phyloP scores from a whole-genome alignment of 768 basidiomycete species.

The Phylloporus sp. region DNA sequence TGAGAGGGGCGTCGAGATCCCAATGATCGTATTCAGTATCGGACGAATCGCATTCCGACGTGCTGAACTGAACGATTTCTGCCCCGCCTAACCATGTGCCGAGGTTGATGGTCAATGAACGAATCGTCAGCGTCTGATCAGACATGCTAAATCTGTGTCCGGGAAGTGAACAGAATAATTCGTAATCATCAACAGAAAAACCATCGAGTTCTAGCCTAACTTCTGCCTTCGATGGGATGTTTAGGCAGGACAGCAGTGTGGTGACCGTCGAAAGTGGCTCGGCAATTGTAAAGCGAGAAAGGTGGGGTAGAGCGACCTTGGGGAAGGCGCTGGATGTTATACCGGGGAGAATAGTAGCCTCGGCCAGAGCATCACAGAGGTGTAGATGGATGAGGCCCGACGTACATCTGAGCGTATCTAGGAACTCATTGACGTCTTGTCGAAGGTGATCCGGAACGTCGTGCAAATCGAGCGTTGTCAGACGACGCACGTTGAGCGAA shows the following conservation, averaged over 20 bases:
- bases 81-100: no score
- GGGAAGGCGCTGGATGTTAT: neutral
- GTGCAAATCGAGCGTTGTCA: constrained; percentile 34
- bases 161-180: neutral
- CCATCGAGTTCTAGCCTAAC: neutral
- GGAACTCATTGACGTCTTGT: constrained; percentile 28
- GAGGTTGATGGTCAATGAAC: neutral
- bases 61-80: no score
- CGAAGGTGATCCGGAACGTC: constrained; percentile 16
- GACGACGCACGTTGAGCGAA: constrained; percentile 9
- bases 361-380: constrained; percentile 30
- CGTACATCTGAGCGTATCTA: constrained; percentile 31
- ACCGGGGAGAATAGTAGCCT: neutral
- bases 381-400: constrained; percentile 30
- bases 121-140: neutral
- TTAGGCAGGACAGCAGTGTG: constrained; percentile 3
- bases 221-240: neutral
- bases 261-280: constrained; percentile 8
- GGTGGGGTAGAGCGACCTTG: constrained; percentile 1
- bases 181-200: neutral
- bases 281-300: constrained; percentile 3
- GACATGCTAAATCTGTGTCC: neutral
- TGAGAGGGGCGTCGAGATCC: constrained; percentile 1
- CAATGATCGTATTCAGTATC: no score
- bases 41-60: no score